A percentile compares a stretch with the other conserved stretches of the same genome.
These are phyloP conservation scores for Ramaria sp. DNA, from an alignment of 768 basidiomycete genomes.

Conservation along the genomic window DNA sequence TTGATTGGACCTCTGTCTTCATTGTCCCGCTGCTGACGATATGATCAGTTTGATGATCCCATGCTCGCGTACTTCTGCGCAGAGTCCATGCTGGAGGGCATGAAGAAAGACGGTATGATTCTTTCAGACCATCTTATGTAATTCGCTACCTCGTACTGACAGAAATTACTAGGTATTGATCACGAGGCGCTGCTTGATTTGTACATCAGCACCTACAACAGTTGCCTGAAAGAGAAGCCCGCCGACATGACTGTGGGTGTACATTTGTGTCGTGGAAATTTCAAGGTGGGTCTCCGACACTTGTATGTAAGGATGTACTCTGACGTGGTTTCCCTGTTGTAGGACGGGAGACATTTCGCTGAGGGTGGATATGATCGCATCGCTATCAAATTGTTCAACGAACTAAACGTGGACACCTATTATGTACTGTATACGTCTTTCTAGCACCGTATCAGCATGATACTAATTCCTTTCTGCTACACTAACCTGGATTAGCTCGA, in stretches of 20 bases:
- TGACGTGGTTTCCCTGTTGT: not conserved
- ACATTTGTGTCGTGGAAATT: constrained; percentile 46
- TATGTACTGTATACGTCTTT: constrained; percentile 21
- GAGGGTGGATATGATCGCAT: constrained; percentile 34
- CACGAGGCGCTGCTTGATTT: constrained; percentile 54
- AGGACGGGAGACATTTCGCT: constrained; percentile 38
- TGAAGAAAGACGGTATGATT: constrained; percentile 40
- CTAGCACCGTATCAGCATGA: not conserved
- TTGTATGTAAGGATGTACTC: not conserved
- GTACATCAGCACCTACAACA: constrained; percentile 49
- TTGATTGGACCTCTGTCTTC: not conserved
- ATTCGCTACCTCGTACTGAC: not conserved
- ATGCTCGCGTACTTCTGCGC: constrained; percentile 55
- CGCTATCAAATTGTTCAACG: constrained; percentile 35
- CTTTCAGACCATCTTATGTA: not conserved
- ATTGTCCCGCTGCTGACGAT: constrained; percentile 23
- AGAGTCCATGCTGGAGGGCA: constrained; percentile 40
- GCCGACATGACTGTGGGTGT: constrained; percentile 43
- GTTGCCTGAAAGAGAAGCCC: constrained; percentile 37
- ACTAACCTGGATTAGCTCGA: constrained; percentile 31
- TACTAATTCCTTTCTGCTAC: not conserved
- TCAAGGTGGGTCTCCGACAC: constrained; percentile 8
- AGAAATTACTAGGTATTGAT: constrained; percentile 26
- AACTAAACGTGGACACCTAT: constrained; percentile 44
- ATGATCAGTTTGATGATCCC: constrained; percentile 32